Conservation (phyloP, 352 stramenopile genomes). For the Elongisporangium anandrum region DNA sequence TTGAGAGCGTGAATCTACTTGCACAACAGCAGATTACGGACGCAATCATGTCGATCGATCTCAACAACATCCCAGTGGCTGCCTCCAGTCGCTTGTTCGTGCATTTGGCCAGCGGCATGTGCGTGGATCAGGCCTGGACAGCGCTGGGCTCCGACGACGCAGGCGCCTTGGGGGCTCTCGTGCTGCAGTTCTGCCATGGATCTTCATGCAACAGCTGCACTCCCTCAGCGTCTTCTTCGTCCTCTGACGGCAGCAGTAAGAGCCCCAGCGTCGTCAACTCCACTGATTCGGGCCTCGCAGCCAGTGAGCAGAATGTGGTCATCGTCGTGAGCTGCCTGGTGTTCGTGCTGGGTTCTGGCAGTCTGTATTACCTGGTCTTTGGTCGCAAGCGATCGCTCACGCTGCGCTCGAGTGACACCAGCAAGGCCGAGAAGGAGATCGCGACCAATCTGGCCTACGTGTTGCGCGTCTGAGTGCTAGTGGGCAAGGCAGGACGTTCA, state of each 20-base stretch:
- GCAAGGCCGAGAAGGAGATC: slow-evolving; percentile 52
- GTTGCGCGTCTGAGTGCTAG: slow-evolving; percentile 18
- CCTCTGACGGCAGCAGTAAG: neutral
- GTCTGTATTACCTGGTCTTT: slow-evolving; percentile 35
- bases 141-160: neutral
- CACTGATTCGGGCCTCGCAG: slow-evolving; percentile 3
- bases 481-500: slow-evolving; percentile 1
- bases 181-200: slow-evolving; percentile 19
- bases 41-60: slow-evolving; percentile 3
- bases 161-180: slow-evolving; percentile 4
- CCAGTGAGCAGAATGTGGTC: slow-evolving; percentile 19
- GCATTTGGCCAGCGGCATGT: slow-evolving; percentile 15
- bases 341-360: slow-evolving; percentile 38
- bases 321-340: slow-evolving; percentile 33
- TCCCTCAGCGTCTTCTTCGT: slow-evolving; percentile 1
- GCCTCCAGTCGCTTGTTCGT: slow-evolving; percentile 22
- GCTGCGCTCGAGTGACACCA: slow-evolving; percentile 12
- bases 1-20: slow-evolving; percentile 8
- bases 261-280: slow-evolving; percentile 2
- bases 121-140: slow-evolving; percentile 17
- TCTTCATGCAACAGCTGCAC: slow-evolving; percentile 8
- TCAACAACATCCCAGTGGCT: slow-evolving; percentile 5
- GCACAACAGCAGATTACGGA: slow-evolving; percentile 9
- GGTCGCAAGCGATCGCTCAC: slow-evolving; percentile 30
- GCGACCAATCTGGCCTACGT: slow-evolving; percentile 51